Base-by-base conservation (phyloP, 805 yeast species). In the Wickerhamomyces rabaulensis region DNA sequence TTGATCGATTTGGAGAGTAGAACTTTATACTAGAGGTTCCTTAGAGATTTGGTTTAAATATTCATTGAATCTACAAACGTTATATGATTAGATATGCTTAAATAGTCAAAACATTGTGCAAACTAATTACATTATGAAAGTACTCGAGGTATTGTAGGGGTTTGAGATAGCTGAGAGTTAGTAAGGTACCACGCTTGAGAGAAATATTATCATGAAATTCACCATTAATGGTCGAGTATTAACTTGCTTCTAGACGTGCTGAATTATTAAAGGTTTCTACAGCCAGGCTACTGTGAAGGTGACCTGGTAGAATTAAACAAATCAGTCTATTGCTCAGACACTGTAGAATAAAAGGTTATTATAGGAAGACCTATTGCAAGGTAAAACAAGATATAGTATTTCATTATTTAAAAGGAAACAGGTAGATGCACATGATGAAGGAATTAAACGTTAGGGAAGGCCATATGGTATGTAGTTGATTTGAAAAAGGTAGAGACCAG, bases 1-100 rank as follows among this genome's bases (percentile, higher is more conserved):
- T 67, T 85, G 54, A 71, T 87, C 51, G 88, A 84, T 51, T 66
- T 82, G 43, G 94, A 85, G 65, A 63, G 84, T 46, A 78, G 76
- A 57, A 71, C 74, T 36, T 56, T 72, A 46, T 73, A 63, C 50
- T 65, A 53, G 51, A 51, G 26, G 19, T 31, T 33, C 29, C 21
- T 33, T 22, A 27, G 15, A 17, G 22, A 33, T 40, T 7, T 25
- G 23, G 23, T 19, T 17, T 33, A 16, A 17, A 33, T 33, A 33
- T 33, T 33, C 36, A 33, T 33, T 33, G 20, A 16, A 5, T 29
- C 20, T 10, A 16, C 17, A 16, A n/a, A 17, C 20, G 31, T 33
- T 33, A 33, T 16, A 33, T 33, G 36, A 15, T 33, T 33, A 33
- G 36, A 33, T 33, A 33, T 33, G 36, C 36, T 33, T 8, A 33